Conservation (phyloP, 139 green algal genomes). For the Trebouxia sp. region DNA sequence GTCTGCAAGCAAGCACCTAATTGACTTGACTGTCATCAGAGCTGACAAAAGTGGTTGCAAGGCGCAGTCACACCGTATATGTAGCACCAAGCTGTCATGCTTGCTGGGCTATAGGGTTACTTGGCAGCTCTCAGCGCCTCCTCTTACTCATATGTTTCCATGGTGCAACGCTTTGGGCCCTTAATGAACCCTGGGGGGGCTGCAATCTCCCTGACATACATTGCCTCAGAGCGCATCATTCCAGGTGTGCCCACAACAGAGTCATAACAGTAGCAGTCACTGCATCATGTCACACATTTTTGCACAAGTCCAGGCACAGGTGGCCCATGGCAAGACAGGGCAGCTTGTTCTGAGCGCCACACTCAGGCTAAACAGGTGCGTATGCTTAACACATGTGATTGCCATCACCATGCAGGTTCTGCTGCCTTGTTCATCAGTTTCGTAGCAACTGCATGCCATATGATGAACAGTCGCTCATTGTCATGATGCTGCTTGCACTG, state of each 20-base stretch:
- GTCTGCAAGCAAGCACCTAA: no score
- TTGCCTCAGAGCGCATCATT: conserved; percentile 90
- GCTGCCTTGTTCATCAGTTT: no score
- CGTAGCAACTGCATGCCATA: no score
- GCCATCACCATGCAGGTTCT: not conserved
- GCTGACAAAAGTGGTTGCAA: no score
- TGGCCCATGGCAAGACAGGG: no score
- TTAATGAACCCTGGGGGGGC: conserved; percentile 78
- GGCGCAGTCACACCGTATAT: no score
- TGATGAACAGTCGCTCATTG: no score
- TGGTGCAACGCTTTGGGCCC: conserved; percentile 77
- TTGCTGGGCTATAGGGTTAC: conserved; percentile 83
- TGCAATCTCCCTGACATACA: conserved; percentile 95
- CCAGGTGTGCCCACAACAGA: conserved; percentile 55
- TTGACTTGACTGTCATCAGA: no score
- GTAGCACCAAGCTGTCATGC: no score
- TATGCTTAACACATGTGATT: not conserved
- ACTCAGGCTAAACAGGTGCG: not conserved
- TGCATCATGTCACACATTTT: no score
- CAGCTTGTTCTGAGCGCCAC: no score
- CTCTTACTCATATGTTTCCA: conserved; percentile 93
- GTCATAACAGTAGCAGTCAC: not conserved
- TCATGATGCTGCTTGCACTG: no score
- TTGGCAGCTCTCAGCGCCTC: conserved; percentile 95
- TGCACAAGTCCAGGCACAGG: not conserved